Conservation (phyloP, 352 stramenopile genomes). For the Phytophthora sansomeana region DNA sequence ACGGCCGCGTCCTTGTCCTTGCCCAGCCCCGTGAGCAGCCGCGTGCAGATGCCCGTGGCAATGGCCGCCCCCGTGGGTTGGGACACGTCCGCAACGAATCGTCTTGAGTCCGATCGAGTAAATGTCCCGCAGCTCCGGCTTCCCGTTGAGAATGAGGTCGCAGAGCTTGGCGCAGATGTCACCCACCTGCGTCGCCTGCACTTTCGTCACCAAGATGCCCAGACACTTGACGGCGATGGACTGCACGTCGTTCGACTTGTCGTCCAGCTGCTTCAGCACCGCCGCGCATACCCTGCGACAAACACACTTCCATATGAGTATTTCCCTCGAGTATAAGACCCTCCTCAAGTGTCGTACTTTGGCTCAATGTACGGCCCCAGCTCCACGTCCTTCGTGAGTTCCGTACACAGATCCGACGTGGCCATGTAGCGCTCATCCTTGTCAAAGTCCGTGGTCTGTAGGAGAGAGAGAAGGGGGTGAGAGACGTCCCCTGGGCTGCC, state of each 20-base stretch:
- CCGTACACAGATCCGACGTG: slow-evolving; percentile 97
- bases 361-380: slow-evolving; percentile 84
- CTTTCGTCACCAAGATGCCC: slow-evolving; percentile 97
- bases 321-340: not conserved
- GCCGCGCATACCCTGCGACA: slow-evolving; percentile 92
- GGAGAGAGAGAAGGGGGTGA: slow-evolving; percentile 4
- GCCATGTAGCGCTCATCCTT: slow-evolving; percentile 99
- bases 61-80: slow-evolving; percentile 90
- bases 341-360: slow-evolving; percentile 65
- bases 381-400: slow-evolving; percentile 95
- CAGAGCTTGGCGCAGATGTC: slow-evolving; percentile 98
- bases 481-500: not conserved
- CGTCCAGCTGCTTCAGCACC: slow-evolving; percentile 97
- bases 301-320: slow-evolving; percentile 1
- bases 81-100: slow-evolving; percentile 95
- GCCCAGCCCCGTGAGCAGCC: slow-evolving; percentile 67
- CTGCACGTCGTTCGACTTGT: slow-evolving; percentile 99
- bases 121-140: slow-evolving; percentile 97
- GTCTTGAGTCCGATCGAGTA: slow-evolving; percentile 99
- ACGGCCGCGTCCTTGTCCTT: slow-evolving; percentile 83
- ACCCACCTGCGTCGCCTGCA: slow-evolving; percentile 94
- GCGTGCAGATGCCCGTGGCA: slow-evolving; percentile 69
- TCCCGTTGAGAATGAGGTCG: slow-evolving; percentile 96
- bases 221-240: slow-evolving; percentile 94
- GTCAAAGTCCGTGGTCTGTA: slow-evolving; percentile 90